Percentiles rank a stretch among this genome's conserved stretches.
These are phyloP conservation scores for Pilatotrama ljubarskyi DNA, from an alignment of 768 basidiomycete genomes.

Conservation along the genomic window DNA sequence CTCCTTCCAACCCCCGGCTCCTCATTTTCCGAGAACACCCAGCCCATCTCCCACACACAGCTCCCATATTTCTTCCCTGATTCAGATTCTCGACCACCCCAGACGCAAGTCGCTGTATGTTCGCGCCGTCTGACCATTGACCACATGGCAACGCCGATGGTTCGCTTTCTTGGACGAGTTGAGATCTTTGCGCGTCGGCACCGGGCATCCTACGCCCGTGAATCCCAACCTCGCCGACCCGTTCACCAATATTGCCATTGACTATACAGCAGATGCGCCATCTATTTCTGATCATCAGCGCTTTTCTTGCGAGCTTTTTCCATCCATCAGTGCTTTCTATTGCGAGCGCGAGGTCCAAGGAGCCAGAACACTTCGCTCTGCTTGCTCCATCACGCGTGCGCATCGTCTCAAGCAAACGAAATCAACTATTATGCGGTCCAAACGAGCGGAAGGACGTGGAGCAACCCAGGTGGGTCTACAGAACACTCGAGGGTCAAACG, in stretches of 20 bases:
- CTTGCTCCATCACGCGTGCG: constrained; percentile 1
- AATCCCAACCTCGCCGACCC: background rate
- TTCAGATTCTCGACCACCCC: too few species aligned
- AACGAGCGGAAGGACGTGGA: constrained; percentile 17
- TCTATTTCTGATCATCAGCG: constrained; percentile 20
- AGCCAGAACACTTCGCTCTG: background rate
- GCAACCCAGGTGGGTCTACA: constrained; percentile 15
- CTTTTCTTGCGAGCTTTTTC: constrained; percentile 4
- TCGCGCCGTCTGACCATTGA: too few species aligned
- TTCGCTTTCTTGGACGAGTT: background rate
- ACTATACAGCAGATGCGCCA: background rate
- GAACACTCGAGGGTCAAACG: constrained; percentile 15
- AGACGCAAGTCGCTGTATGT: too few species aligned
- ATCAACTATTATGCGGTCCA: constrained; percentile 18
- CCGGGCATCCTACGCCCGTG: background rate
- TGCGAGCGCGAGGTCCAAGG: background rate
- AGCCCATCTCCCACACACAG: too few species aligned
- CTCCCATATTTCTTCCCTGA: too few species aligned
- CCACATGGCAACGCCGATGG: background rate
- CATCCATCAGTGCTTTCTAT: constrained; percentile 13
- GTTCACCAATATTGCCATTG: background rate
- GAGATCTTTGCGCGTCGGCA: background rate
- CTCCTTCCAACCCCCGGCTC: too few species aligned
- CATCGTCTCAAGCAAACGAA: constrained; percentile 3
- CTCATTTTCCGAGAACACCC: too few species aligned